Percentiles rank a stretch among this genome's conserved stretches.
phyloP scores from a whole-genome alignment of 495 filamentous ascomycete genomes.

The Neurospora sp. region DNA sequence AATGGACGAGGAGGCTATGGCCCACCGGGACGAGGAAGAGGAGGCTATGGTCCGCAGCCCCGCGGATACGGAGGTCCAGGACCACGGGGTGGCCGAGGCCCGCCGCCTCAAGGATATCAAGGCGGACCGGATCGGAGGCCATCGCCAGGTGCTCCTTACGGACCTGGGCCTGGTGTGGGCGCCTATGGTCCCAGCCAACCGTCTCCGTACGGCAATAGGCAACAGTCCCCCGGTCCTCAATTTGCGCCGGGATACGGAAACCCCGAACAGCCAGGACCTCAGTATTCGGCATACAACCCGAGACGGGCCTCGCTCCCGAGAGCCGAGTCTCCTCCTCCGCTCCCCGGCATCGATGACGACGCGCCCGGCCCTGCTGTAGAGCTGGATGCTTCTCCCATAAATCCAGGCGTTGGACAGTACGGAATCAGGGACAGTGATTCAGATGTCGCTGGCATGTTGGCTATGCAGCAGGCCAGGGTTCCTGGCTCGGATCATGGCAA shows the following conservation, averaged over 20 bases:
- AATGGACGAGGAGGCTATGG: slow-evolving; percentile 31
- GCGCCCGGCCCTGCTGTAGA: slow-evolving; percentile 66
- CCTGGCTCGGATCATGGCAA: slow-evolving; percentile 26
- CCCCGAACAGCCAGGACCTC: slow-evolving; percentile 21
- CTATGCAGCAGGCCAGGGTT: slow-evolving; percentile 50
- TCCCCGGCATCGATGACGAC: slow-evolving; percentile 42
- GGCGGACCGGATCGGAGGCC: slow-evolving; percentile 30
- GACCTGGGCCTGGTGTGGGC: slow-evolving; percentile 21
- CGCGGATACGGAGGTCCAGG: slow-evolving; percentile 48
- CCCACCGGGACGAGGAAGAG: slow-evolving; percentile 31
- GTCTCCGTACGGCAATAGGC: slow-evolving; percentile 4
- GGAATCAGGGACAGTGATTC: slow-evolving; percentile 54
- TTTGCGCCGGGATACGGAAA: slow-evolving; percentile 29
- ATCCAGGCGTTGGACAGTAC: slow-evolving; percentile 39
- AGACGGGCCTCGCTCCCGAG: slow-evolving; percentile 33
- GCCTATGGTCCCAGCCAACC: slow-evolving; percentile 14
- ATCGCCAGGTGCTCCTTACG: slow-evolving; percentile 38
- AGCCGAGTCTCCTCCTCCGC: slow-evolving; percentile 54
- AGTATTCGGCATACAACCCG: slow-evolving; percentile 34
- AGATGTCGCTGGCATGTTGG: slow-evolving; percentile 58
- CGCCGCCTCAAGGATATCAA: slow-evolving; percentile 44
- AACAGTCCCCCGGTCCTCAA: slow-evolving; percentile 19
- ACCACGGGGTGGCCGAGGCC: slow-evolving; percentile 41
- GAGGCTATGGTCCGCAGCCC: slow-evolving; percentile 38
- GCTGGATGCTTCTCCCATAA: slow-evolving; percentile 62